Evolutionary conservation across 306 rosid genomes (phyloP), one percentile per base, ranked within the genome.

Genomic region (Ormosia semicastrata): DNA sequence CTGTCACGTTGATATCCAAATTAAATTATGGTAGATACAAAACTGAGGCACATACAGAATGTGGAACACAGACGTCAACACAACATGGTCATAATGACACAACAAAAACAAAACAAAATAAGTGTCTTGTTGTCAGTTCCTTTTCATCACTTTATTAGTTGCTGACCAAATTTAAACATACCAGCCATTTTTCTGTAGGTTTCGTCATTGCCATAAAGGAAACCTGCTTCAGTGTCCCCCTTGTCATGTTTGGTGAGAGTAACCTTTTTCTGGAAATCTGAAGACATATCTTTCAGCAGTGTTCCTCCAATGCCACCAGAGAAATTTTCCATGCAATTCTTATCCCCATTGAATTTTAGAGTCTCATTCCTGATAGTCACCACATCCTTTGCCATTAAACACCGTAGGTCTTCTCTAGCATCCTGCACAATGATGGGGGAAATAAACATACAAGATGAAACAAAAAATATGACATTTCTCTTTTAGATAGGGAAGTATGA

Each of bases 231-330:
- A 24, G 50, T 85, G 10, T 76, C 87, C 72, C 90, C 87, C 82
- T 85, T 75, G 81, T 90, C 91, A 66, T 90, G 91, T 76, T 93
- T 89, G 59, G 88, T 79, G 33, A 90, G 87, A 73, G 98, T 95
- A 80, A 92, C 66, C 86, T 95, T 95, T 75, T 95, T 95, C 90
- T 95, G 99, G 81, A 95, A 95, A 93, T 95, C 98, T 47, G 95
- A 85, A 57, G 89, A 72, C 36, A 83, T 77, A 78, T 90, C 92
- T 75, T 80, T 78, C 37, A 64, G 88, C 70, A 57, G 57, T 64
- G 75, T 83, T 79, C 85, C 90, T 89, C 88, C 86, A 52, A 34
- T 74, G 33, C 59, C 85, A 80, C 68, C 73, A 53, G 89, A 80
- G 53, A 67, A 47, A 17, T 39, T 80, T 47, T 62, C 88, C 68